phyloP scores from a whole-genome alignment of 75 land plant genomes.

The Sequoia sempervirens region DNA sequence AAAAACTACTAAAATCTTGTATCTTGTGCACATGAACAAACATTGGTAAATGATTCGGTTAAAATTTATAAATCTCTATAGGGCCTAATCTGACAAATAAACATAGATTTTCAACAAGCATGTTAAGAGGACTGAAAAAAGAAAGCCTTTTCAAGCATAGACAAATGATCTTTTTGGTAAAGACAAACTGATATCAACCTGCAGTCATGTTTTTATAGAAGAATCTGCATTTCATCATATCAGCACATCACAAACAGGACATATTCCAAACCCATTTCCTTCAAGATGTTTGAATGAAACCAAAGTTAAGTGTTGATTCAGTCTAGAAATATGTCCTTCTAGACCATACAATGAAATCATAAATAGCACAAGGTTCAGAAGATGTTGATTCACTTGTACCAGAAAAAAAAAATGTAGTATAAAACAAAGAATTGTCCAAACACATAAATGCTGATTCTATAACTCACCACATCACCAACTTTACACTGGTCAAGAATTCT shows the following conservation, averaged over 20 bases:
- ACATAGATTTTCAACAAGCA: not conserved
- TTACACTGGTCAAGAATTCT: conserved; percentile 96
- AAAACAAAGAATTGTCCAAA: conserved; percentile 1
- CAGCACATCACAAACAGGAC: not conserved
- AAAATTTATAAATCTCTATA: not conserved
- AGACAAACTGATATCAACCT: not conserved
- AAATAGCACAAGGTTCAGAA: not conserved
- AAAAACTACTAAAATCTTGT: not conserved
- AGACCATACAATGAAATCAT: not conserved
- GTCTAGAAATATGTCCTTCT: not conserved
- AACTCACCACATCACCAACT: conserved; percentile 89
- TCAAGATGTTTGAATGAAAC: not conserved
- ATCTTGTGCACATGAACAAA: not conserved
- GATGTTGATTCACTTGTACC: not conserved
- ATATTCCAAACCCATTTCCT: not conserved
- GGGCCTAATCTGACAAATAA: not conserved
- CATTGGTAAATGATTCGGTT: not conserved
- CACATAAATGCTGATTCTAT: not conserved
- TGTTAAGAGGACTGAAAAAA: not conserved
- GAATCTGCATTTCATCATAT: not conserved
- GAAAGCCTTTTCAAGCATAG: not conserved
- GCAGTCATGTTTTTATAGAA: not conserved
- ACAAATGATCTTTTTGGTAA: not conserved
- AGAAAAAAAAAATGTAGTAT: not conserved
- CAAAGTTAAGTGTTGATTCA: not conserved